phyloP scores from a whole-genome alignment of 805 yeast genomes.

The Lachancea thermotolerans region DNA sequence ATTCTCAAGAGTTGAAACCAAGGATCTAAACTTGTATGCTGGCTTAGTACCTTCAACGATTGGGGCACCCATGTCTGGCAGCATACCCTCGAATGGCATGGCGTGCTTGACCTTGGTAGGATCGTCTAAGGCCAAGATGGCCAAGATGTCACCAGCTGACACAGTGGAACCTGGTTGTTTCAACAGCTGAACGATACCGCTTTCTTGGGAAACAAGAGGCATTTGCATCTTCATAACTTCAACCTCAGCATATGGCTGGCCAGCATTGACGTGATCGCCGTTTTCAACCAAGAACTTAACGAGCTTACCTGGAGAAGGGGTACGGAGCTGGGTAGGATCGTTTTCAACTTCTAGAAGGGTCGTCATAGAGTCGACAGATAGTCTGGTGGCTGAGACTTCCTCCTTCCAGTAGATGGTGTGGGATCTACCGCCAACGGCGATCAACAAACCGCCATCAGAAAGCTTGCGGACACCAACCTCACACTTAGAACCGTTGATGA shows the following conservation, averaged over 20 bases:
- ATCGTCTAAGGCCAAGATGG: conserved; percentile 89
- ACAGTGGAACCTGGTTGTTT: conserved; percentile 99
- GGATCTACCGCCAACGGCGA: conserved; percentile 85
- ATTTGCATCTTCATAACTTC: conserved; percentile 99
- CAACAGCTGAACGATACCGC: conserved; percentile 84
- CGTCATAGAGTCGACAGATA: conserved; percentile 92
- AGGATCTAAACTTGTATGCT: conserved; percentile 59
- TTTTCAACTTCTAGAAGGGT: conserved; percentile 91
- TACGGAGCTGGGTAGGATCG: conserved; percentile 96
- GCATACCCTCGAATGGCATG: conserved; percentile 85
- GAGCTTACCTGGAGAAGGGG: conserved; percentile 98
- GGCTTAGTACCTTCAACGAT: conserved; percentile 77
- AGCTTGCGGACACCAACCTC: conserved; percentile 83
- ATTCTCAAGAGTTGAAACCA: conserved; percentile 58
- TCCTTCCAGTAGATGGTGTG: conserved; percentile 97
- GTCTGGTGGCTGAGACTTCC: conserved; percentile 90
- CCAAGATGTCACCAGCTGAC: conserved; percentile 93
- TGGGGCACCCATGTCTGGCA: conserved; percentile 85
- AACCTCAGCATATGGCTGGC: conserved; percentile 95
- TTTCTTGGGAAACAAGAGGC: conserved; percentile 92
- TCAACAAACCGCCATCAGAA: conserved; percentile 89
- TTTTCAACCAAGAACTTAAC: conserved; percentile 89
- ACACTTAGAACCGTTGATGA: conserved; percentile 87
- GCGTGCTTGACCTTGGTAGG: conserved; percentile 98
- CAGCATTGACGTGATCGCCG: conserved; percentile 87